phyloP scores from a whole-genome alignment of 2,329 filamentous ascomycete species.

The Ophiocordyceps camponoti-floridani region DNA sequence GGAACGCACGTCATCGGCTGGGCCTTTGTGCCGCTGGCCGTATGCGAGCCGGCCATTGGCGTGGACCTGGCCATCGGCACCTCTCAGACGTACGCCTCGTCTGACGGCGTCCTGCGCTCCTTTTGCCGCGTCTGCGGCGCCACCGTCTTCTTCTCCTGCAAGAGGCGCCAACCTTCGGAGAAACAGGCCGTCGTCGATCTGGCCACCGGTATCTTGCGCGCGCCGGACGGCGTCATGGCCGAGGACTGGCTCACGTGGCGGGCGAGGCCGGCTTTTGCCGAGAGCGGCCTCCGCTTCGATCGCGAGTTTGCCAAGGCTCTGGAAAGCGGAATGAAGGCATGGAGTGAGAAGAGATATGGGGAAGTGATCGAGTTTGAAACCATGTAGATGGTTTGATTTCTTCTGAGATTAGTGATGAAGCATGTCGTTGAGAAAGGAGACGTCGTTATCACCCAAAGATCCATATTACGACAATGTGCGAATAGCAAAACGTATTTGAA shows the following conservation, averaged over 20 bases:
- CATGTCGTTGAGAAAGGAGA: too few relatives aligned
- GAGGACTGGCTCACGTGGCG: slow-evolving; percentile 29
- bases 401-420: background rate
- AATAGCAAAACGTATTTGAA: too few relatives aligned
- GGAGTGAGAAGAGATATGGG: slow-evolving; percentile 18
- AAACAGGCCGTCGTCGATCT: slow-evolving; percentile 20
- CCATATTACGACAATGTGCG: too few relatives aligned
- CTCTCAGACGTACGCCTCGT: slow-evolving; percentile 22
- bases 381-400: background rate
- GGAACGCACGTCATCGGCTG: slow-evolving; percentile 24
- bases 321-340: slow-evolving; percentile 18
- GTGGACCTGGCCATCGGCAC: slow-evolving; percentile 22
- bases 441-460: too few relatives aligned
- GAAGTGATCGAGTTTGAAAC: slow-evolving; percentile 9
- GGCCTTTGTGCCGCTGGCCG: slow-evolving; percentile 20
- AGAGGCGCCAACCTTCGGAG: slow-evolving; percentile 10
- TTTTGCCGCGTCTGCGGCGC: slow-evolving; percentile 30
- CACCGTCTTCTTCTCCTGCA: slow-evolving; percentile 18
- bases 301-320: slow-evolving; percentile 15
- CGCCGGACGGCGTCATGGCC: slow-evolving; percentile 23
- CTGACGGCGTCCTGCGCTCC: slow-evolving; percentile 17
- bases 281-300: slow-evolving; percentile 19
- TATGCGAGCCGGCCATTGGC: slow-evolving; percentile 18
- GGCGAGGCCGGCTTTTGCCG: slow-evolving; percentile 14
- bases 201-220: slow-evolving; percentile 24